Evolutionary conservation across 305 asterid species (phyloP), one percentile per base, ranked within the genome.

Genomic region (Fraxinus dipetala): DNA sequence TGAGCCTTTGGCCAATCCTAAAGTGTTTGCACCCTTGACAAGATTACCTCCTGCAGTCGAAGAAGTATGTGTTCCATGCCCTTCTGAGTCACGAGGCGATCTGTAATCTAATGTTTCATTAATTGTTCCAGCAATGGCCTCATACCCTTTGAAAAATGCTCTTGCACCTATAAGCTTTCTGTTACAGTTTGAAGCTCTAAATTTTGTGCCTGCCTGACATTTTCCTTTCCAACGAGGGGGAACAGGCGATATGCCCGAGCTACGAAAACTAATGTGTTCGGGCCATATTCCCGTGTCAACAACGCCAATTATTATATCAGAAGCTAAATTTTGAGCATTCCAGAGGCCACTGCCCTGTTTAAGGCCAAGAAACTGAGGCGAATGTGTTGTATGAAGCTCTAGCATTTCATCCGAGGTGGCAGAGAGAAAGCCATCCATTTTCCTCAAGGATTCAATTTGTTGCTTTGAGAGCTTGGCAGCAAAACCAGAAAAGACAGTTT

Each of bases 241-340:
- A 28, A 87, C 90, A 0, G 82, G 83, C 1, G 90, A 74, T 51
- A 83, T 8, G 63, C 92, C 92, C 3, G 84, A 82, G 79, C 80
- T 85, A 0, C 63, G 82, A 79, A 92, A 92, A 78, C 95, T 92
- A 4, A 87, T 75, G 77, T 92, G 97, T 67, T 93, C 95, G 0
- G 98, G 98, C 95, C 98, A 92, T 83, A 92, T 93, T 72, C 97
- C 98, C 0, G 92, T 90, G 76, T 93, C 97, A 0, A 93, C 78
- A 1, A 92, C 82, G 5, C 98, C 98, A 18, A 93, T 89, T 18
- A 93, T 93, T 80, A 91, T 90, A 72, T 92, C 95, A 4, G 93
- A 82, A 14, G 91, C 93, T 34, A 92, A 87, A 80, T 87, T 90
- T 74, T 79, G 59, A 70, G 86, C 78, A 80, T 81, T 85, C 98